phyloP scores from a whole-genome alignment of 306 rosid genomes.

The Oxytropis ochrocephala region DNA sequence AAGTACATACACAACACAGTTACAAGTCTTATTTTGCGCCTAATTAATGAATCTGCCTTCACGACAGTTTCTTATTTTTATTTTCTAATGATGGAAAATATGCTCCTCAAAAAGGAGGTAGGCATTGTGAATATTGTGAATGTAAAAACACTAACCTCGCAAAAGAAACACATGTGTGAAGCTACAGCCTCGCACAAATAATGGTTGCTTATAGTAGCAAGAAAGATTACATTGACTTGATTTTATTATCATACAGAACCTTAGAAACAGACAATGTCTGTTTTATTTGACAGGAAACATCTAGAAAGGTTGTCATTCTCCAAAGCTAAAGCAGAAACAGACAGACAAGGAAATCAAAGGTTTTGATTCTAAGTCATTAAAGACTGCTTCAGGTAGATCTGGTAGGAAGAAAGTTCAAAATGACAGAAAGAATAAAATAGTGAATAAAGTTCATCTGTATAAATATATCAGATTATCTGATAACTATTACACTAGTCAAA shows the following conservation, averaged over 20 bases:
- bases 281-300: constrained; percentile 13
- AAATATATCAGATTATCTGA: neutral
- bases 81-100: no score
- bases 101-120: no score
- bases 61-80: no score
- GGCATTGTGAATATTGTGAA: no score
- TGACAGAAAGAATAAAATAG: neutral
- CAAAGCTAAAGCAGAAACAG: constrained; percentile 20
- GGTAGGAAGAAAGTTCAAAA: constrained; percentile 20
- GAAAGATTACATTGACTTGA: constrained; percentile 47
- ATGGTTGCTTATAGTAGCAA: constrained; percentile 48
- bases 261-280: constrained; percentile 15
- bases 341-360: constrained; percentile 17
- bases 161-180: no score
- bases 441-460: neutral
- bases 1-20: no score
- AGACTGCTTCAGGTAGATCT: constrained; percentile 1
- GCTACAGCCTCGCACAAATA: no score
- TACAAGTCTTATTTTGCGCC: no score
- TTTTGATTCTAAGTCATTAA: constrained; percentile 27
- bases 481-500: constrained; percentile 12
- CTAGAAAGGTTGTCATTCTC: no score
- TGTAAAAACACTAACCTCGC: no score
- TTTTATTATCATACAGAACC: constrained; percentile 50
- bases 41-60: no score